Percentiles rank a stretch among this genome's conserved stretches.
Conservation (phyloP, 2,329 filamentous ascomycete species). For the Trichoderma sp. region DNA sequence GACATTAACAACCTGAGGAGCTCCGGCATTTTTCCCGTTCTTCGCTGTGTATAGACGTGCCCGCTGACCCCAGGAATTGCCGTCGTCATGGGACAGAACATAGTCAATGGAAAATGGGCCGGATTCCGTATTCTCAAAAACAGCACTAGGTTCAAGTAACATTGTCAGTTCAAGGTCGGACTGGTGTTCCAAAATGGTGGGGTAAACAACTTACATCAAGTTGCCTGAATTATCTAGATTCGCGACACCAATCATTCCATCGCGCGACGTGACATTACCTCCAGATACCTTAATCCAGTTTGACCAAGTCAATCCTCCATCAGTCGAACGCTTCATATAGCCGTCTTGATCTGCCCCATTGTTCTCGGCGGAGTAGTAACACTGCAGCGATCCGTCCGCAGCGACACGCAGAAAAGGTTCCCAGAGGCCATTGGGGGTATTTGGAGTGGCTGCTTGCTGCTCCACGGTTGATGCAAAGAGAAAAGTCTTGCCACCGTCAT, state of each 20-base stretch:
- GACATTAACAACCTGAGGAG: constrained; percentile 47
- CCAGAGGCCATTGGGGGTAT: constrained; percentile 43
- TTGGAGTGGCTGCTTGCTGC: constrained; percentile 24
- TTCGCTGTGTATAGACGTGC: constrained; percentile 41
- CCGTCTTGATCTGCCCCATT: constrained; percentile 44
- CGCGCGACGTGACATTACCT: constrained; percentile 37
- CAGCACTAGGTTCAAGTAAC: constrained; percentile 27
- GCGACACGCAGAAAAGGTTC: constrained; percentile 48
- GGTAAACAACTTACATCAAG: background rate
- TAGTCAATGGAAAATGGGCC: constrained; percentile 40
- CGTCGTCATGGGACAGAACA: constrained; percentile 45
- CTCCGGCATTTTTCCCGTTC: constrained; percentile 32
- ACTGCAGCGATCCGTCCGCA: constrained; percentile 43
- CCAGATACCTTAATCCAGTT: constrained; percentile 40
- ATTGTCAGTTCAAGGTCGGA: background rate
- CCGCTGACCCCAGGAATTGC: constrained; percentile 43
- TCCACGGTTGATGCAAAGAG: constrained; percentile 37
- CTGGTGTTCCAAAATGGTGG: background rate
- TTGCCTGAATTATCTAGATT: constrained; percentile 29
- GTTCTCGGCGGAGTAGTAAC: constrained; percentile 49
- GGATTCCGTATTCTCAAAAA: constrained; percentile 46
- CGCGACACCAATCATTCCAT: constrained; percentile 50
- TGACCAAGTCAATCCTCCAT: constrained; percentile 45
- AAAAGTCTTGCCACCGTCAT: constrained; percentile 44
- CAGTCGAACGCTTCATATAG: constrained; percentile 42